A percentile compares a stretch with the other conserved stretches of the same genome.
These are phyloP conservation scores for Gillenia trifoliata DNA, from an alignment of 306 rosid genomes.

Conservation along the genomic window DNA sequence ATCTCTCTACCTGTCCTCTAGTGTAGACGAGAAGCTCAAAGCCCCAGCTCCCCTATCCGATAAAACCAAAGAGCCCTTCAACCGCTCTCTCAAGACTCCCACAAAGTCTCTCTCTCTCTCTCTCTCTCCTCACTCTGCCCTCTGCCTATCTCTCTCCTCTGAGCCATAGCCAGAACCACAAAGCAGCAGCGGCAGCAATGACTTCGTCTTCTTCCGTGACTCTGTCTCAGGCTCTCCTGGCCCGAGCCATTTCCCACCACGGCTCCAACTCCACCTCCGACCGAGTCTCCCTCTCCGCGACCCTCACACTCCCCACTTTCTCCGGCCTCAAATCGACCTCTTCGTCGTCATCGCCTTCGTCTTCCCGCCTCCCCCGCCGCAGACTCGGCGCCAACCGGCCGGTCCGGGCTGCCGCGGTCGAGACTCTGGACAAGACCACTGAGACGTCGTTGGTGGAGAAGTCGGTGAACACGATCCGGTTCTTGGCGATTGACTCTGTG, in stretches of 20 bases:
- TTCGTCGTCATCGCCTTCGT: slow-evolving; percentile 8
- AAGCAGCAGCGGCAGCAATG: slow-evolving; percentile 34
- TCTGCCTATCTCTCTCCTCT: slow-evolving; percentile 1
- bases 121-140: background rate
- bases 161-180: slow-evolving; percentile 1
- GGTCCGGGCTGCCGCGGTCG: slow-evolving; percentile 44
- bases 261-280: slow-evolving; percentile 41
- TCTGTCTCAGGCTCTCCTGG: slow-evolving; percentile 63
- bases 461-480: slow-evolving; percentile 90
- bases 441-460: slow-evolving; percentile 65
- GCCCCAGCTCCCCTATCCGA: slow-evolving; percentile 13
- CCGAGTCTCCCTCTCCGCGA: slow-evolving; percentile 53
- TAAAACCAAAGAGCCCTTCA: slow-evolving; percentile 13
- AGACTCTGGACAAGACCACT: slow-evolving; percentile 42
- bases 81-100: background rate
- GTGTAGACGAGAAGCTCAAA: slow-evolving; percentile 35
- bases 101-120: background rate
- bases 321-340: slow-evolving; percentile 56
- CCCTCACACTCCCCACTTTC: slow-evolving; percentile 48
- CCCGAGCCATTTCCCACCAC: slow-evolving; percentile 59
- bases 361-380: slow-evolving; percentile 14
- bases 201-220: slow-evolving; percentile 74
- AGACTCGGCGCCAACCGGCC: slow-evolving; percentile 9
- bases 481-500: slow-evolving; percentile 73
- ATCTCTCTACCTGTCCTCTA: slow-evolving; percentile 30